Evolutionary conservation across 148 eudicot genomes (phyloP), one percentile per base, ranked within the genome.

Genomic region (Arctostaphylos glauca): DNA sequence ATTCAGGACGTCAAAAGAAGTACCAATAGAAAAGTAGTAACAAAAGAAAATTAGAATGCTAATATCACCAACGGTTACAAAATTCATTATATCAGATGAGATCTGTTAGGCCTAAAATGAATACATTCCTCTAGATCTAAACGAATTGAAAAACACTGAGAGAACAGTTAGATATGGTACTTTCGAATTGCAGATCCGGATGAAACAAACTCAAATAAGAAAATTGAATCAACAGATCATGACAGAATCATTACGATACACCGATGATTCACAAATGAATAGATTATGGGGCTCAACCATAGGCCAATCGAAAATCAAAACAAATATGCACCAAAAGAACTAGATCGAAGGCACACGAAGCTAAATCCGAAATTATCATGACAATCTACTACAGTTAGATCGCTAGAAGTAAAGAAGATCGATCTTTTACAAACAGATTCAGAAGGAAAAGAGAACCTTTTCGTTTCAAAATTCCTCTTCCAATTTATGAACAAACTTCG

Each of bases 291-390:
- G 53, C 52, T 12, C 48, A 78, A 78, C n/a, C 38, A 2, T 10
- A 25, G 13, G 52, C 16, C 9, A 38, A 19, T 18, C 0, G 9
- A 78, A 25, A 59, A 59, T 31, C 21, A 15, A 75, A 12, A 21
- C 56, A 53, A 53, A 53, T 18, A 59, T 10, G 38, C 2, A 41
- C 38, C 16, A 44, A 58, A 80, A 80, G 21, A 16, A 59, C 1
- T 66, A 80, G 82, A 80, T 80, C 82, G 55, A 59, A 25, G 43
- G 3, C 74, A 23, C 47, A 13, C 56, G 43, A 79, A 64, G 25
- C 56, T 48, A 79, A 79, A 79, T 79, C 81, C 6, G 13, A 19
- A 15, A 15, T 6, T 10, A 43, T 1, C 18, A 10, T 5, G 3
- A 9, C 53, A 59, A 46, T 19, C 31, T 2, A 59, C 49, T 41